These are phyloP conservation scores for Carex scoparia DNA, from an alignment of 176 grass and related monocot species.

Conservation along the genomic window DNA sequence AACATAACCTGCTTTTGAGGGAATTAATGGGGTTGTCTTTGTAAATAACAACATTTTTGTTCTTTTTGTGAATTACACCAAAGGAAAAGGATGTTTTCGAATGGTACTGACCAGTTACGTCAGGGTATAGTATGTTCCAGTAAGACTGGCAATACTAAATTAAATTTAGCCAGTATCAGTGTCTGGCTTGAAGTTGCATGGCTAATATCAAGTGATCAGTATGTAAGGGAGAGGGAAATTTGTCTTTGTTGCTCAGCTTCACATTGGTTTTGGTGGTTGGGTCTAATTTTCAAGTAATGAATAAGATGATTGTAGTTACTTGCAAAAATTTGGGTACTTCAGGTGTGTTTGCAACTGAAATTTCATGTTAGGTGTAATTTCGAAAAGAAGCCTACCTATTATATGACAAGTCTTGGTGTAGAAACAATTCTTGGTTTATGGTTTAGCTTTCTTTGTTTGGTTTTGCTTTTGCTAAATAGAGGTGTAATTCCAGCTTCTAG, in stretches of 20 bases:
- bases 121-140: background rate
- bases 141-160: background rate
- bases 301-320: background rate
- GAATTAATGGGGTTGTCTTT: background rate
- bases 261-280: background rate
- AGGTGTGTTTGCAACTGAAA: background rate
- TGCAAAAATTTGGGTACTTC: background rate
- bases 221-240: background rate
- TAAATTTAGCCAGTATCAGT: background rate
- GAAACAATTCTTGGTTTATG: background rate
- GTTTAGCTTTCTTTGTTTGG: background rate
- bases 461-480: slow-evolving; percentile 28
- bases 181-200: background rate
- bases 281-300: background rate
- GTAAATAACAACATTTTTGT: background rate
- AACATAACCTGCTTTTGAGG: too few relatives aligned
- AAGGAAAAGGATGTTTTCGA: background rate
- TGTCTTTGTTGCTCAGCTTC: background rate
- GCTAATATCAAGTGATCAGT: background rate
- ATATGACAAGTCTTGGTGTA: background rate
- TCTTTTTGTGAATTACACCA: background rate
- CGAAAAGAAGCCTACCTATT: background rate
- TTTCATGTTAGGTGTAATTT: background rate
- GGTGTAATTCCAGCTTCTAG: slow-evolving; percentile 59
- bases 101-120: background rate